These are phyloP conservation scores for Jackrogersella minutella DNA, from an alignment of 495 filamentous ascomycete species.

Conservation along the genomic window DNA sequence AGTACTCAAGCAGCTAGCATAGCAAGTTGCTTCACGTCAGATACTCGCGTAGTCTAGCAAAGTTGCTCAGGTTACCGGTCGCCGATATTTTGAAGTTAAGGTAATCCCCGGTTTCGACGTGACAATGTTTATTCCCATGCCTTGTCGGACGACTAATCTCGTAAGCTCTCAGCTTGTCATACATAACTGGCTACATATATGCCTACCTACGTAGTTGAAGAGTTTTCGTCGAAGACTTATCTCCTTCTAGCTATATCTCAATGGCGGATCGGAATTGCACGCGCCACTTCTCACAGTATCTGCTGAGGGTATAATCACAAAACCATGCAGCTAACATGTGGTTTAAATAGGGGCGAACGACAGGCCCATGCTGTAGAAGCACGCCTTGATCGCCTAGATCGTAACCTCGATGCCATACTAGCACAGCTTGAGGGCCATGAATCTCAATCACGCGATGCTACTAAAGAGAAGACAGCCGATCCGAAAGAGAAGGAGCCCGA, in stretches of 20 bases:
- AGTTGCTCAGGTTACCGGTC: constrained; percentile 17
- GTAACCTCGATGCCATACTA: constrained; percentile 62
- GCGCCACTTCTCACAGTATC: constrained; percentile 1
- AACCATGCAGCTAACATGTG: constrained; percentile 27
- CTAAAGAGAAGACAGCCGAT: constrained; percentile 4
- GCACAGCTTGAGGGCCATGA: constrained; percentile 48
- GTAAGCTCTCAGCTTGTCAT: too few relatives aligned
- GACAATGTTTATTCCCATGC: constrained; percentile 9
- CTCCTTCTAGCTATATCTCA: constrained; percentile 1
- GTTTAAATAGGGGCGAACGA: constrained; percentile 59
- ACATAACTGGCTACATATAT: too few relatives aligned
- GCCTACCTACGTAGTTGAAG: neutral
- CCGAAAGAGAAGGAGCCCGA: constrained; percentile 16
- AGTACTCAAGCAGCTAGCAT: constrained; percentile 14
- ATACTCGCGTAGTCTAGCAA: constrained; percentile 27
- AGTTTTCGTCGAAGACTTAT: neutral
- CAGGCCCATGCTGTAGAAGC: constrained; percentile 62
- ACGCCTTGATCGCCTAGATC: constrained; percentile 60
- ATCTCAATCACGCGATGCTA: neutral
- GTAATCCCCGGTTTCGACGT: too few relatives aligned
- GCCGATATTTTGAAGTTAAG: too few relatives aligned
- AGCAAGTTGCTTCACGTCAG: constrained; percentile 4
- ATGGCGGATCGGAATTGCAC: constrained; percentile 7
- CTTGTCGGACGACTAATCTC: too few relatives aligned
- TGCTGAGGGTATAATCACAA: neutral